phyloP scores from a whole-genome alignment of 2,329 filamentous ascomycete species.

The Chrysoporthe puriensis region DNA sequence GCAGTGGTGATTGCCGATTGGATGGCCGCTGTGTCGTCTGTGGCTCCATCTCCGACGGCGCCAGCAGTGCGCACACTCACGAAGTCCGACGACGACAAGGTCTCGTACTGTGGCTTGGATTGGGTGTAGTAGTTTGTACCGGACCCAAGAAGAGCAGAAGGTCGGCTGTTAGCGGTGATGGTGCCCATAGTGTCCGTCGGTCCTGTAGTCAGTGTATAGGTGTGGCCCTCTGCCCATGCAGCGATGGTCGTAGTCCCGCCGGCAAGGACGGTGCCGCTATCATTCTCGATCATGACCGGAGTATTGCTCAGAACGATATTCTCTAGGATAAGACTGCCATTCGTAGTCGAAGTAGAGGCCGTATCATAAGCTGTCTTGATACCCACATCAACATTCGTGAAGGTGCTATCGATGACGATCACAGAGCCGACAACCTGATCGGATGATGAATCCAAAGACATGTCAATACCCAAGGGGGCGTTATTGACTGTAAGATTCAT shows the following conservation, averaged over 20 bases:
- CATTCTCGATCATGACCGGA: conserved; percentile 44
- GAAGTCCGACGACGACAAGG: conserved; percentile 59
- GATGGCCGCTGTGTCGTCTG: conserved; percentile 64
- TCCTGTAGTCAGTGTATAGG: conserved; percentile 53
- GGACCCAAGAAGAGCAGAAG: conserved; percentile 55
- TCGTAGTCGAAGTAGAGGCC: conserved; percentile 45
- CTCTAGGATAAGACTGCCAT: conserved; percentile 62
- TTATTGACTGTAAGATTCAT: conserved; percentile 63
- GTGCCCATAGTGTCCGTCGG: conserved; percentile 51
- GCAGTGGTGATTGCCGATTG: conserved; percentile 59
- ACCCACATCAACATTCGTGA: conserved; percentile 65
- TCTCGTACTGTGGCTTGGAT: conserved; percentile 74
- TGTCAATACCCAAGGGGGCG: conserved; percentile 64
- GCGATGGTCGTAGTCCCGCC: conserved; percentile 58
- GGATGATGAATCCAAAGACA: conserved; percentile 52
- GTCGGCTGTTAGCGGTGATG: conserved; percentile 50
- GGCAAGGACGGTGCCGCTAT: conserved; percentile 52
- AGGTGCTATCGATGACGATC: conserved; percentile 69
- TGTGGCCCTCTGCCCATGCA: conserved; percentile 71
- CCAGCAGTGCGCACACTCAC: conserved; percentile 47
- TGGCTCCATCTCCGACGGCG: conserved; percentile 54
- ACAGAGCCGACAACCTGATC: conserved; percentile 69
- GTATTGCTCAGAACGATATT: conserved; percentile 46
- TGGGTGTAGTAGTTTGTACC: conserved; percentile 58
- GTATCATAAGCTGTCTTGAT: conserved; percentile 64